These are phyloP conservation scores for Acer negundo DNA, from an alignment of 345 rosid genomes.

Conservation along the genomic window DNA sequence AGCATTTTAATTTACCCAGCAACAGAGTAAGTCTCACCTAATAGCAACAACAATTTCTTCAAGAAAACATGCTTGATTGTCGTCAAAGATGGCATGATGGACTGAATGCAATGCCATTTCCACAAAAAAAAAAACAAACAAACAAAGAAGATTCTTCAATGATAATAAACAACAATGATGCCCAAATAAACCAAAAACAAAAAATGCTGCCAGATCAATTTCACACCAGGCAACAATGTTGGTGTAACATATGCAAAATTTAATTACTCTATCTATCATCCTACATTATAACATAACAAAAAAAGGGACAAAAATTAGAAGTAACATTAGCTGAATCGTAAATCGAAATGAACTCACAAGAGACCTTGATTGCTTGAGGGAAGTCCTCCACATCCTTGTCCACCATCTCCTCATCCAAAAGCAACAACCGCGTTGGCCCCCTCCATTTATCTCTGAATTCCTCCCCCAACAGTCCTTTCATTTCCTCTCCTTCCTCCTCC, in stretches of 20 bases:
- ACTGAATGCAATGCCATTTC: no score
- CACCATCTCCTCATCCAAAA: conserved; percentile 71
- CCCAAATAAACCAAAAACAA: no score
- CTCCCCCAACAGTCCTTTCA: conserved; percentile 71
- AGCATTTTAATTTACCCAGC: background rate
- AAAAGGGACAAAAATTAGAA: background rate
- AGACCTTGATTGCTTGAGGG: conserved; percentile 90
- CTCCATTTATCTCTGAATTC: conserved; percentile 69
- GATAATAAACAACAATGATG: no score
- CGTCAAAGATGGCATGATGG: no score
- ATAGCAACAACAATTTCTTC: background rate
- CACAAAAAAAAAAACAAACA: no score
- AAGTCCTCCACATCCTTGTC: conserved; percentile 56
- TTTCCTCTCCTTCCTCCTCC: conserved; percentile 48
- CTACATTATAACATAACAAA: background rate
- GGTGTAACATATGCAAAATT: background rate
- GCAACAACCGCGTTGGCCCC: conserved; percentile 84
- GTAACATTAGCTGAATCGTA: background rate
- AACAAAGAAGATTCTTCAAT: no score
- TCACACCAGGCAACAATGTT: no score
- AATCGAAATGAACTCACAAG: conserved; percentile 14
- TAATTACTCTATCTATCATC: no score
- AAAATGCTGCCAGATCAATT: no score
- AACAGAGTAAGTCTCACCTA: background rate
- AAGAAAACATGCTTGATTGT: no score